Conservation (phyloP, 2,329 filamentous ascomycete genomes). For the Colletotrichum cordylinicola region DNA sequence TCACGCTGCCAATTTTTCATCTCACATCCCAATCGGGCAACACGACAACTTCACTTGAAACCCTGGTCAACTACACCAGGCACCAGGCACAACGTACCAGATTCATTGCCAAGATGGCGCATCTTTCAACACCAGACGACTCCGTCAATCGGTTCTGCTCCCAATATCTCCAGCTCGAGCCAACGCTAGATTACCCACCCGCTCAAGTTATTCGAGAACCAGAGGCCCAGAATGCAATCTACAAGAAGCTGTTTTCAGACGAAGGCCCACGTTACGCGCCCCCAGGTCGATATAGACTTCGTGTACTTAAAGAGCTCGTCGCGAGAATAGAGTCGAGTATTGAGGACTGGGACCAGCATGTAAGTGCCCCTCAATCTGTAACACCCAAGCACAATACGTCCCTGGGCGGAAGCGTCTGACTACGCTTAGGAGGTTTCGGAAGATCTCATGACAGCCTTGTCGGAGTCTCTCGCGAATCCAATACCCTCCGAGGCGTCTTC, state of each 20-base stretch:
- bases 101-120: not conserved
- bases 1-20: not conserved
- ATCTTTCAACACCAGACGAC: not conserved
- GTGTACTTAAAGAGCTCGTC: constrained; percentile 76
- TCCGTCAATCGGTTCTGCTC: constrained; percentile 61
- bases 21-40: not conserved
- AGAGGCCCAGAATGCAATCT: constrained; percentile 70
- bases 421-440: constrained; percentile 78
- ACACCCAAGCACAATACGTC: not conserved
- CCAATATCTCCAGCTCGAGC: constrained; percentile 82
- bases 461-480: constrained; percentile 66
- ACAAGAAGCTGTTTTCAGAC: constrained; percentile 69
- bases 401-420: not conserved
- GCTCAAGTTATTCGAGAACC: constrained; percentile 61
- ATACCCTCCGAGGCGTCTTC: constrained; percentile 68
- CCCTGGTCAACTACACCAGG: not conserved
- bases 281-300: constrained; percentile 72
- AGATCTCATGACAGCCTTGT: constrained; percentile 74
- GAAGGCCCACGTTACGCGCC: constrained; percentile 61
- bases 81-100: not conserved
- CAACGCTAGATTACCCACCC: constrained; percentile 68
- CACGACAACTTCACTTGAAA: not conserved
- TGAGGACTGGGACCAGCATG: constrained; percentile 84
- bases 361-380: constrained; percentile 53
- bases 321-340: constrained; percentile 75